Evolutionary conservation across 1,284 basidiomycete genomes (phyloP), one percentile per base, ranked within the genome.

Genomic region (Somion occarium): DNA sequence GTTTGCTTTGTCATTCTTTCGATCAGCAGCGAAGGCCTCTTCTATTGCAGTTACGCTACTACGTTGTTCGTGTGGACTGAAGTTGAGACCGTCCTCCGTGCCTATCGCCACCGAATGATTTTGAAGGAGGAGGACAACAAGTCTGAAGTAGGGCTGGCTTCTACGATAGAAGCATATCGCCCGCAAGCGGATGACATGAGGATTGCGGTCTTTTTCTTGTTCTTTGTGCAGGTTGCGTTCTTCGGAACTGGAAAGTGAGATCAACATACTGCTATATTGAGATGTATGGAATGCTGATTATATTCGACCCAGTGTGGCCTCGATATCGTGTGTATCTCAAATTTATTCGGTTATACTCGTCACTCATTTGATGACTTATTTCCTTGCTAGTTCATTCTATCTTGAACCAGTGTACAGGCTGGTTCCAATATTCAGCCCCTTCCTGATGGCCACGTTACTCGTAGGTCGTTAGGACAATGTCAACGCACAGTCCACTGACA

Each of bases 361-460:
- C 25, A 38, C 23, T 34, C 30, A 7, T 34, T 34, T 34, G 30
- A 7, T 34, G 30, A 7, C 30, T 34, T 9, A 43, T 34, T 23
- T 12, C 20, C 1, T 13, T 38, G 23, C 38, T 55, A 88, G 86
- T 30, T 90, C 89, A 2, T 95, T 95, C 69, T 95, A 94, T 65
- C 76, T 94, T 11, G 91, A 88, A 43, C 92, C 92, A 0, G 92
- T 95, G 7, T 95, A 93, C 62, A 85, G 93, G 3, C 75, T 95
- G 12, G 86, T 94, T 52, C 90, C 92, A 0, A 78, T 93, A 52
- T 95, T 94, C 68, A 88, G 79, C 56, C 92, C 93, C 0, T 94
- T 93, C 68, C 76, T 90, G 49, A 93, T 94, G 92, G 81, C 84
- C 0, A 63, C 79, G 1, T 73, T 91, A 12, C 67, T 91, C 53